These are phyloP conservation scores for Madurella mycetomatis DNA, from an alignment of 2,329 filamentous ascomycete genomes.

Conservation along the genomic window DNA sequence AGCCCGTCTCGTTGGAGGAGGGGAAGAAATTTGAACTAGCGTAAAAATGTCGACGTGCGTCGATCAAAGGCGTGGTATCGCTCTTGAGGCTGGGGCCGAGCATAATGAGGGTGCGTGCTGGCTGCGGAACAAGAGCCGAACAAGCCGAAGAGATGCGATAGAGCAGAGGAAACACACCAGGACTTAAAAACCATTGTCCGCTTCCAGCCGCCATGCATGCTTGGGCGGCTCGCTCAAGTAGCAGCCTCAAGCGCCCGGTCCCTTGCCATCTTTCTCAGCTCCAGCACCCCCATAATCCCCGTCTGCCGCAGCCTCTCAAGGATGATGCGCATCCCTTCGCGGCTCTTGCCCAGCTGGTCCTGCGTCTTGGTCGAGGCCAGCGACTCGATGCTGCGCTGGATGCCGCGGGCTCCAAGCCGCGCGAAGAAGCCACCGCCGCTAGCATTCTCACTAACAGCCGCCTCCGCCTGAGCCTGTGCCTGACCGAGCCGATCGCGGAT, in stretches of 20 bases:
- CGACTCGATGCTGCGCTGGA: slow-evolving; percentile 74
- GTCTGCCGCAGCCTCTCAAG: slow-evolving; percentile 63
- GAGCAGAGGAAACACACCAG: neutral
- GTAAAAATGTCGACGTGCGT: neutral
- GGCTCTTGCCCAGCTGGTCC: slow-evolving; percentile 73
- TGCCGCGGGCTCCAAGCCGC: slow-evolving; percentile 62
- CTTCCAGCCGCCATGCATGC: neutral
- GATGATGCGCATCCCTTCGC: slow-evolving; percentile 78
- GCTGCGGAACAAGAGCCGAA: neutral
- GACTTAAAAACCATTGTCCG: neutral
- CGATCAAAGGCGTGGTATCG: neutral
- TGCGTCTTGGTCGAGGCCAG: slow-evolving; percentile 73
- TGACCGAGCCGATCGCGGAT: slow-evolving; percentile 43
- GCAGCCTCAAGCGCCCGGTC: slow-evolving; percentile 27
- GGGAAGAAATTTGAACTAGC: neutral
- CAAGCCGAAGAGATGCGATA: neutral
- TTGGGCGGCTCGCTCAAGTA: neutral
- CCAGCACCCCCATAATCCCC: slow-evolving; percentile 54
- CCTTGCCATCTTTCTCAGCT: slow-evolving; percentile 46
- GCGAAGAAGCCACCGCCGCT: slow-evolving; percentile 49
- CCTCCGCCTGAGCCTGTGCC: slow-evolving; percentile 30
- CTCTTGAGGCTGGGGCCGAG: neutral
- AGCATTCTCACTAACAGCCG: slow-evolving; percentile 32
- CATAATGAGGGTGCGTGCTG: neutral
- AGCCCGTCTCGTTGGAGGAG: neutral